Conservation (phyloP, 192 early-diverging fungal genomes). For the Chytriomyces hyalinus region DNA sequence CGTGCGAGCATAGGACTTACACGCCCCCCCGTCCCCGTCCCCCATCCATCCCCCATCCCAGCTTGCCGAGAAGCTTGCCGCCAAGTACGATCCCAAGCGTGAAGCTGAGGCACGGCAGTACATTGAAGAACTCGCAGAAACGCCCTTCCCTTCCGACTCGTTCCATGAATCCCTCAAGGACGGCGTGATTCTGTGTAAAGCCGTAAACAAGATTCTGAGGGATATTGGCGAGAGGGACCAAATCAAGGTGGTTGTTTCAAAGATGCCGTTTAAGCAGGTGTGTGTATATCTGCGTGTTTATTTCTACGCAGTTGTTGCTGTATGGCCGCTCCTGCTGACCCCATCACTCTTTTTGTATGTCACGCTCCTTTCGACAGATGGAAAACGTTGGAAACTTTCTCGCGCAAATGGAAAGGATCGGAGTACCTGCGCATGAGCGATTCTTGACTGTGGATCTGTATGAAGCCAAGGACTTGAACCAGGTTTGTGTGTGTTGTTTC, state of each 20-base stretch:
- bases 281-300: no score
- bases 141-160: conserved; percentile 49
- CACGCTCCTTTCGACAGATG: conserved; percentile 32
- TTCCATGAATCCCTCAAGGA: conserved; percentile 71
- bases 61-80: conserved; percentile 37
- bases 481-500: conserved; percentile 28
- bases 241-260: conserved; percentile 37
- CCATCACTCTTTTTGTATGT: no score
- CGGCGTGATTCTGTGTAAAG: conserved; percentile 68
- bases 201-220: conserved; percentile 35
- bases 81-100: conserved; percentile 39
- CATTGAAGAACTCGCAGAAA: conserved; percentile 61
- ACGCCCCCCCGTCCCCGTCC: background rate
- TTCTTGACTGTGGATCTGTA: conserved; percentile 80
- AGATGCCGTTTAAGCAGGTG: conserved; percentile 47
- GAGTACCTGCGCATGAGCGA: conserved; percentile 67
- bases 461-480: conserved; percentile 72
- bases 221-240: background rate
- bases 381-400: conserved; percentile 49
- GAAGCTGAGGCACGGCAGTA: conserved; percentile 56
- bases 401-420: conserved; percentile 37
- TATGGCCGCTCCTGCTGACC: no score
- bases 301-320: no score
- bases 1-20: background rate
- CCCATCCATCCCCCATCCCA: no score